Conservation (phyloP, 805 yeast species). For the Myxozyma nipponensis region DNA sequence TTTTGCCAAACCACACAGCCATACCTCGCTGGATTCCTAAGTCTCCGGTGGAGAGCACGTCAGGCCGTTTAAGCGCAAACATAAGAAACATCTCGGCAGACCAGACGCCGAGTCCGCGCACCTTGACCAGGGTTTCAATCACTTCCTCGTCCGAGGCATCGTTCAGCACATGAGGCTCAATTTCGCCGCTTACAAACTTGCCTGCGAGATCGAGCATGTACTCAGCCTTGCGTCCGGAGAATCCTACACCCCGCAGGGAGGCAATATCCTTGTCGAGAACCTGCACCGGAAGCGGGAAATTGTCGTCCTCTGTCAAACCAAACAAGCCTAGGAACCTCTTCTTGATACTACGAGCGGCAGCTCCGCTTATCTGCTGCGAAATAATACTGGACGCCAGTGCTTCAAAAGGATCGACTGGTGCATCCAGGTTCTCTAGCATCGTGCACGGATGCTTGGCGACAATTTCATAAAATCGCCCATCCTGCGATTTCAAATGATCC, state of each 20-base stretch:
- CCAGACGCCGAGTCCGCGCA: slow-evolving; percentile 81
- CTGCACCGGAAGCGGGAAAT: slow-evolving; percentile 50
- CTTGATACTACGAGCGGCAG: slow-evolving; percentile 69
- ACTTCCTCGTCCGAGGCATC: slow-evolving; percentile 45
- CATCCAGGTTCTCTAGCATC: slow-evolving; percentile 9
- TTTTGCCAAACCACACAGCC: slow-evolving; percentile 53
- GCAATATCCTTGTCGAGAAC: slow-evolving; percentile 45
- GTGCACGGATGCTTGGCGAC: slow-evolving; percentile 16
- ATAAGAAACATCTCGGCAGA: slow-evolving; percentile 81
- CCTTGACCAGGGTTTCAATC: slow-evolving; percentile 45
- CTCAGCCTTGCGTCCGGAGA: slow-evolving; percentile 62
- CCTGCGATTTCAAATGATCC: slow-evolving; percentile 23
- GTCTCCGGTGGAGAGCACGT: slow-evolving; percentile 75
- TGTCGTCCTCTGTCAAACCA: slow-evolving; percentile 1
- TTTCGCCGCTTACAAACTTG: slow-evolving; percentile 33
- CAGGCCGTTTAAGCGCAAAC: slow-evolving; percentile 61
- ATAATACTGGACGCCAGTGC: slow-evolving; percentile 50
- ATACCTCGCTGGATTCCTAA: slow-evolving; percentile 83
- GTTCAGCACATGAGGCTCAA: slow-evolving; percentile 41
- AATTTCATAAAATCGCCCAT: slow-evolving; percentile 17
- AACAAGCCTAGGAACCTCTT: slow-evolving; percentile 43
- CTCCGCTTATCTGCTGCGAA: slow-evolving; percentile 74
- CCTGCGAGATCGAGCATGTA: slow-evolving; percentile 29
- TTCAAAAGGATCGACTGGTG: slow-evolving; percentile 38
- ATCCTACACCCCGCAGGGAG: slow-evolving; percentile 58